These are phyloP conservation scores for Penicillium diatomitis DNA, from an alignment of 495 filamentous ascomycete genomes.

Conservation along the genomic window DNA sequence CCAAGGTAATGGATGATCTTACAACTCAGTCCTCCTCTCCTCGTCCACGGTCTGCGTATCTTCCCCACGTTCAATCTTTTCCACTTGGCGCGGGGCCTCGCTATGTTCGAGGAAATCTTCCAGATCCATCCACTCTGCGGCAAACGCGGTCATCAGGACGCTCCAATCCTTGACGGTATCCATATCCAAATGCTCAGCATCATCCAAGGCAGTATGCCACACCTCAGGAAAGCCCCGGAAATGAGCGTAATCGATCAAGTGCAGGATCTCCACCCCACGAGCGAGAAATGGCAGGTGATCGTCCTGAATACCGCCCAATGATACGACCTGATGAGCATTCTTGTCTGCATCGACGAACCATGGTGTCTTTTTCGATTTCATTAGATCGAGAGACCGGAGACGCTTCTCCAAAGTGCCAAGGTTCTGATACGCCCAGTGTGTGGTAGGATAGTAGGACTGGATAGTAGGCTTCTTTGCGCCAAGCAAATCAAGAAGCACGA, in stretches of 20 bases:
- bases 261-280: conserved; percentile 77
- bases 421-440: conserved; percentile 84
- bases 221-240: conserved; percentile 57
- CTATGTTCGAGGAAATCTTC: conserved; percentile 43
- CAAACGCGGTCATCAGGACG: conserved; percentile 70
- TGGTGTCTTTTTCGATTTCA: conserved; percentile 35
- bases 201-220: conserved; percentile 81
- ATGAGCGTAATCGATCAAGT: conserved; percentile 65
- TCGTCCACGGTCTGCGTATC: conserved; percentile 13
- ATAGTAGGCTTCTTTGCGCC: conserved; percentile 61
- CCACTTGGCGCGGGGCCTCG: background rate
- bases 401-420: conserved; percentile 62
- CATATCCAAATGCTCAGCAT: conserved; percentile 77
- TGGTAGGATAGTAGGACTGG: conserved; percentile 73
- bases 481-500: conserved; percentile 87
- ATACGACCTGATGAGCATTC: conserved; percentile 32
- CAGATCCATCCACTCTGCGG: conserved; percentile 88
- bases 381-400: conserved; percentile 47
- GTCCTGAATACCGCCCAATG: conserved; percentile 54
- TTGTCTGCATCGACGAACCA: conserved; percentile 51
- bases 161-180: conserved; percentile 84
- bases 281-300: conserved; percentile 86
- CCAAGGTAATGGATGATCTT: conserved; percentile 23
- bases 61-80: background rate
- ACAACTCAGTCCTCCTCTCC: conserved; percentile 37